Conservation (phyloP, 1,284 basidiomycete genomes). For the Mycena sp. region DNA sequence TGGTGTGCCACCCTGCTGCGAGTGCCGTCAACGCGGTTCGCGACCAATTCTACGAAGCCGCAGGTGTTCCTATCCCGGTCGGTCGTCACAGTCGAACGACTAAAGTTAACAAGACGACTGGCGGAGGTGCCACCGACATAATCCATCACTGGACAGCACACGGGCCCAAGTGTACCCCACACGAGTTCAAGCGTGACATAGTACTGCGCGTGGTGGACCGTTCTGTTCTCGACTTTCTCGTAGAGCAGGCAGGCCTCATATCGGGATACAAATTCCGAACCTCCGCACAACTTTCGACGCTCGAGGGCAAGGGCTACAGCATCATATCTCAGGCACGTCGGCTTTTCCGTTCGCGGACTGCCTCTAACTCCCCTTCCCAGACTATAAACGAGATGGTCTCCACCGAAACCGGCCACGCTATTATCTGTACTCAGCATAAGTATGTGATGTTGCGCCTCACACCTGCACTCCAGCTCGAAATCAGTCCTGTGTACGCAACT, state of each 20-base stretch:
- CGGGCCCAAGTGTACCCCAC: not conserved
- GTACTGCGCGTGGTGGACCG: not conserved
- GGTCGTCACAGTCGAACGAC: not conserved
- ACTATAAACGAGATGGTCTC: conserved; percentile 11
- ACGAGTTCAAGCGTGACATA: conserved; percentile 12
- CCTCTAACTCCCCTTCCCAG: conserved; percentile 3
- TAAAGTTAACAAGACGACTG: not conserved
- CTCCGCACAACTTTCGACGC: not conserved
- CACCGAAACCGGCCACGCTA: conserved; percentile 3
- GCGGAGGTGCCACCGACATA: not conserved
- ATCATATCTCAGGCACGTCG: conserved; percentile 1
- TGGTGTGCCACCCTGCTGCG: conserved; percentile 4
- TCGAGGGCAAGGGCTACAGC: conserved; percentile 1
- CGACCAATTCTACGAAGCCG: conserved; percentile 1
- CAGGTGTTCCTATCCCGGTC: not conserved
- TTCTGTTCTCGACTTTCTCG: conserved; percentile 11
- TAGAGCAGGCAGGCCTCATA: not conserved
- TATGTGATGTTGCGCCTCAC: conserved; percentile 14
- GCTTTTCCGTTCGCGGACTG: not conserved
- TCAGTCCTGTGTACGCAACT: conserved; percentile 10
- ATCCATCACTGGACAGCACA: conserved; percentile 2
- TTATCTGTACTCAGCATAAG: conserved; percentile 1
- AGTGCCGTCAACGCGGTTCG: conserved; percentile 8
- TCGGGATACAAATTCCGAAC: conserved; percentile 6
- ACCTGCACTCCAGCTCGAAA: not conserved